A percentile compares a stretch with the other conserved stretches of the same genome.
These are phyloP conservation scores for Phytopythium montanum DNA, from an alignment of 352 stramenopile species.

Conservation along the genomic window DNA sequence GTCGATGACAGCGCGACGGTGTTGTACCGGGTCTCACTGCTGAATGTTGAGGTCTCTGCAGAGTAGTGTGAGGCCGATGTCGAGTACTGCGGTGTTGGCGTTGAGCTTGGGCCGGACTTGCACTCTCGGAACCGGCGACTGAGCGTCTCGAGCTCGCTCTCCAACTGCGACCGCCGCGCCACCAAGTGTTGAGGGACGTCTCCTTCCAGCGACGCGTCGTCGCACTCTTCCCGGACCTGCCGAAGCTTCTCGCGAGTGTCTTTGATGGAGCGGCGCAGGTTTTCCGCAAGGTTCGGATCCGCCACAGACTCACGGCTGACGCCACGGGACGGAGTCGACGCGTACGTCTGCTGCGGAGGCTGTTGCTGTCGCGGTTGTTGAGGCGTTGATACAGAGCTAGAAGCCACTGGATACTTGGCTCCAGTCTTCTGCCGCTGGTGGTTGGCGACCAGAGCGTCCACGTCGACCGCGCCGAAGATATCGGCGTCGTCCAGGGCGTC, in stretches of 20 bases:
- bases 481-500: slow-evolving; percentile 30
- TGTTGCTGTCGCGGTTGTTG: background rate
- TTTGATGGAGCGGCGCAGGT: slow-evolving; percentile 52
- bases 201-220: slow-evolving; percentile 79
- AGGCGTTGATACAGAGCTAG: background rate
- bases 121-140: slow-evolving; percentile 59
- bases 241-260: slow-evolving; percentile 58
- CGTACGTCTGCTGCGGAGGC: background rate
- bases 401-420: background rate
- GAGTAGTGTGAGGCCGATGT: slow-evolving; percentile 6
- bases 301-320: background rate
- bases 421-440: slow-evolving; percentile 24
- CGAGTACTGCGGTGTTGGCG: slow-evolving; percentile 6
- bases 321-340: background rate
- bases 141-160: slow-evolving; percentile 54
- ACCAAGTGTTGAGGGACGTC: slow-evolving; percentile 56
- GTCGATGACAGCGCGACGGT: slow-evolving; percentile 1
- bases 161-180: slow-evolving; percentile 39
- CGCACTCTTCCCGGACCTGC: slow-evolving; percentile 69
- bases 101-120: slow-evolving; percentile 24
- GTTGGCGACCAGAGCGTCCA: slow-evolving; percentile 49
- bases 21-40: slow-evolving; percentile 7
- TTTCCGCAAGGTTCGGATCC: slow-evolving; percentile 16
- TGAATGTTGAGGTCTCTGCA: slow-evolving; percentile 7
- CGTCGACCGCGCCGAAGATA: slow-evolving; percentile 34